A percentile compares a stretch with the other conserved stretches of the same genome.
Conservation (phyloP, 2,329 filamentous ascomycete species). For the Alternaria consortialis region DNA sequence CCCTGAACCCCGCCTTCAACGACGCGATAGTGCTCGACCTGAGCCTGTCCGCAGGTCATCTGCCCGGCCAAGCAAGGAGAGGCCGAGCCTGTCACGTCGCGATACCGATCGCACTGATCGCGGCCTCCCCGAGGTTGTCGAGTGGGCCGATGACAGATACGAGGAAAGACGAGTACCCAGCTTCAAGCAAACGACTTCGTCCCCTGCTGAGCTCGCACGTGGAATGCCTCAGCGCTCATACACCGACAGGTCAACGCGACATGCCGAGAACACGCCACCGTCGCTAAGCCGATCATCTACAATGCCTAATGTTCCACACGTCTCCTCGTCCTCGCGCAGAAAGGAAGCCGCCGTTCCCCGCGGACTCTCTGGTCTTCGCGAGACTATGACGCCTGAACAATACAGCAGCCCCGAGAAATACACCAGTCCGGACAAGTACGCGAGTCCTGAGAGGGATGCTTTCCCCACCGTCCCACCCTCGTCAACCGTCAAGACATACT, state of each 20-base stretch:
- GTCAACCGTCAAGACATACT: conserved; percentile 31
- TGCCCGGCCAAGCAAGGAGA: conserved; percentile 43
- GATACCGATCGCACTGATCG: conserved; percentile 42
- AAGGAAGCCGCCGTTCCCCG: conserved; percentile 34
- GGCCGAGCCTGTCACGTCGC: conserved; percentile 33
- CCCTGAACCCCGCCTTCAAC: conserved; percentile 35
- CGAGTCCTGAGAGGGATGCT: conserved; percentile 28
- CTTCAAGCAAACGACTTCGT: conserved; percentile 52
- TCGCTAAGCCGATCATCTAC: conserved; percentile 55
- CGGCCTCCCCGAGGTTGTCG: conserved; percentile 43
- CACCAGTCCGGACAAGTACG: background rate
- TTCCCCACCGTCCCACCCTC: conserved; percentile 37
- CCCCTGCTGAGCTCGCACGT: conserved; percentile 44
- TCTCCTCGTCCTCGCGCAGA: conserved; percentile 36
- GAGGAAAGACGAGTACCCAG: conserved; percentile 37
- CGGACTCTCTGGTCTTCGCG: conserved; percentile 42
- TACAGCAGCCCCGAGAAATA: conserved; percentile 33
- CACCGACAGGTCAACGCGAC: conserved; percentile 37
- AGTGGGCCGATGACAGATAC: conserved; percentile 39
- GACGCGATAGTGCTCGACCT: conserved; percentile 35
- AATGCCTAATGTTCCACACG: conserved; percentile 45
- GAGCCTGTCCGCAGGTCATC: conserved; percentile 47
- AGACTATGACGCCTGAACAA: conserved; percentile 37
- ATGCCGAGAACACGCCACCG: conserved; percentile 44
- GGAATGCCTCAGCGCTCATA: conserved; percentile 42